These are phyloP conservation scores for Tylopilus sp. DNA, from an alignment of 1,284 basidiomycete genomes.

Conservation along the genomic window DNA sequence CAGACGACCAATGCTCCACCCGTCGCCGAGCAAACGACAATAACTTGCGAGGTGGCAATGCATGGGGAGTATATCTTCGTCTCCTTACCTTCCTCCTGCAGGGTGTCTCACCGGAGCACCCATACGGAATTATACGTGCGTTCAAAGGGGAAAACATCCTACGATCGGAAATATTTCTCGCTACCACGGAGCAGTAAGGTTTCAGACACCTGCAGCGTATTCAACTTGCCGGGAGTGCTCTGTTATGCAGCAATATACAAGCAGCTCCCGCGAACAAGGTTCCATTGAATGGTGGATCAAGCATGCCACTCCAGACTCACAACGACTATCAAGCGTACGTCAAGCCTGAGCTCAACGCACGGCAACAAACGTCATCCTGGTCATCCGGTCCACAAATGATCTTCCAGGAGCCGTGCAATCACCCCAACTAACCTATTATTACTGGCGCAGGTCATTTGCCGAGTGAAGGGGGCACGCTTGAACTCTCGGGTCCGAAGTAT, in stretches of 20 bases:
- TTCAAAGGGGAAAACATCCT: not conserved
- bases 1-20: not conserved
- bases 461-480: too few relatives aligned
- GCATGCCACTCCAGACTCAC: too few relatives aligned
- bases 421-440: too few relatives aligned
- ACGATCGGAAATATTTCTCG: not conserved
- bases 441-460: too few relatives aligned
- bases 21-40: not conserved
- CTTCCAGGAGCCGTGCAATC: too few relatives aligned
- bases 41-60: not conserved
- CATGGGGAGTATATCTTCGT: not conserved
- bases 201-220: not conserved
- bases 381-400: too few relatives aligned
- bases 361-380: too few relatives aligned
- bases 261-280: not conserved
- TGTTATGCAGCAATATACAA: not conserved
- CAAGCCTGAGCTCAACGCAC: too few relatives aligned
- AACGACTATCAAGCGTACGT: not conserved
- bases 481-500: not conserved
- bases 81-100: not conserved
- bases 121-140: not conserved
- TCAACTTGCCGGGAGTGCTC: not conserved
- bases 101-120: not conserved
- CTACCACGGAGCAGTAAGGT: not conserved
- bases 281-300: not conserved